Percentiles rank a stretch among this genome's conserved stretches.
phyloP scores from a whole-genome alignment of 108 stramenopile genomes.

The Pelagomonas calceolata region DNA sequence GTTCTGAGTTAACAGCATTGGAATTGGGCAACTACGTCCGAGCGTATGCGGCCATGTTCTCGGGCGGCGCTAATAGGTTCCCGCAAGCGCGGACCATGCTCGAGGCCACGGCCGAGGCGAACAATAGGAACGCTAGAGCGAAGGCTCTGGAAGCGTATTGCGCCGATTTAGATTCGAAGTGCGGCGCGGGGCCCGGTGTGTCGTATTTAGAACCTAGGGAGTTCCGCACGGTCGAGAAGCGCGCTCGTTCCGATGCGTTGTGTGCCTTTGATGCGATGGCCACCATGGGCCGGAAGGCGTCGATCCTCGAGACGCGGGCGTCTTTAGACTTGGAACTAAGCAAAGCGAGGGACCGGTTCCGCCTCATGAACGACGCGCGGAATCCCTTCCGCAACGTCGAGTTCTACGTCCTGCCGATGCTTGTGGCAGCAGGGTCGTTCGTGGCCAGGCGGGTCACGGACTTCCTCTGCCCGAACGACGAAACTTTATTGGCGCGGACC shows the following conservation, averaged over 20 bases:
- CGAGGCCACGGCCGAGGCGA: conserved; percentile 86
- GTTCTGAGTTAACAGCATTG: conserved; percentile 67
- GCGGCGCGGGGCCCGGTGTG: conserved; percentile 58
- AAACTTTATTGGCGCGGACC: neutral
- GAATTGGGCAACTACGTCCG: conserved; percentile 81
- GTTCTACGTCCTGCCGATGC: neutral
- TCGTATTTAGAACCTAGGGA: conserved; percentile 56
- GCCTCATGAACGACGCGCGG: neutral
- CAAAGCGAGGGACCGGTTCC: neutral
- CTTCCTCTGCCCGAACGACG: neutral
- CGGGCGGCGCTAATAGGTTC: conserved; percentile 70
- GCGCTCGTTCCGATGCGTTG: conserved; percentile 32
- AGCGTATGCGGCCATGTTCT: conserved; percentile 84
- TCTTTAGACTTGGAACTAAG: neutral
- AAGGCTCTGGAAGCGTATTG: conserved; percentile 65
- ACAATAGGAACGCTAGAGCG: conserved; percentile 76
- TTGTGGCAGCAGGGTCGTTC: neutral
- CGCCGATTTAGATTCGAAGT: conserved; percentile 69
- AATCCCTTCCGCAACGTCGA: neutral
- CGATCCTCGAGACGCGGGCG: neutral
- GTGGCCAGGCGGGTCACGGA: neutral
- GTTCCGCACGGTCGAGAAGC: conserved; percentile 43
- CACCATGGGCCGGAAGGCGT: neutral
- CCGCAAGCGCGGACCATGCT: conserved; percentile 90
- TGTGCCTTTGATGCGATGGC: conserved; percentile 43